phyloP scores from a whole-genome alignment of 164 flowering plant genomes.

The Magnolia officinalis region DNA sequence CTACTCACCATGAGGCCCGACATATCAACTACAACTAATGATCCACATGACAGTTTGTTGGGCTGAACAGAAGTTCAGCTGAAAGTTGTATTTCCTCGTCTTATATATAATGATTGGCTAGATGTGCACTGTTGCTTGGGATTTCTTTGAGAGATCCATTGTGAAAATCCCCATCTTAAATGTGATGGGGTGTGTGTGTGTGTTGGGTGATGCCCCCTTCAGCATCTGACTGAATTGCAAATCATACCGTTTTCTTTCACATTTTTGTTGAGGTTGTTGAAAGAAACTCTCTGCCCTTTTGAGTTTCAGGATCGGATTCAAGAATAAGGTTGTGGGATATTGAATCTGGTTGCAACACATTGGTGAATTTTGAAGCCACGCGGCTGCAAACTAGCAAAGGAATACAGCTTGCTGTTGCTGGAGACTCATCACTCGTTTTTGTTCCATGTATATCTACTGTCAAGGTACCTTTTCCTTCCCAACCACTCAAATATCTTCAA shows the following conservation, averaged over 20 bases:
- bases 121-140: too few relatives aligned
- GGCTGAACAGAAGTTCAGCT: too few relatives aligned
- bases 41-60: too few relatives aligned
- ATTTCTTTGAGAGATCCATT: too few relatives aligned
- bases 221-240: too few relatives aligned
- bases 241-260: neutral
- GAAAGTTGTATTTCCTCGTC: too few relatives aligned
- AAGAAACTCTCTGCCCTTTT: neutral
- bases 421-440: slow-evolving; percentile 71
- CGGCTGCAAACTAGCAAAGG: slow-evolving; percentile 70
- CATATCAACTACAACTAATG: too few relatives aligned
- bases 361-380: slow-evolving; percentile 72
- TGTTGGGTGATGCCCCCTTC: too few relatives aligned
- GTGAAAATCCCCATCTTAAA: too few relatives aligned
- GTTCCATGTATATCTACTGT: slow-evolving; percentile 88
- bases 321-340: slow-evolving; percentile 88
- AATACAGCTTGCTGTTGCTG: slow-evolving; percentile 63
- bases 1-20: too few relatives aligned
- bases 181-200: too few relatives aligned
- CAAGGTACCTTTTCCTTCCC: slow-evolving; percentile 43
- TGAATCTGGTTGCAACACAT: slow-evolving; percentile 85
- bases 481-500: neutral
- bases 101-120: too few relatives aligned
- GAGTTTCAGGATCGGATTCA: slow-evolving; percentile 83
- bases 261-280: slow-evolving; percentile 3